phyloP scores from a whole-genome alignment of 352 stramenopile genomes.

The Phytophthora pini region DNA sequence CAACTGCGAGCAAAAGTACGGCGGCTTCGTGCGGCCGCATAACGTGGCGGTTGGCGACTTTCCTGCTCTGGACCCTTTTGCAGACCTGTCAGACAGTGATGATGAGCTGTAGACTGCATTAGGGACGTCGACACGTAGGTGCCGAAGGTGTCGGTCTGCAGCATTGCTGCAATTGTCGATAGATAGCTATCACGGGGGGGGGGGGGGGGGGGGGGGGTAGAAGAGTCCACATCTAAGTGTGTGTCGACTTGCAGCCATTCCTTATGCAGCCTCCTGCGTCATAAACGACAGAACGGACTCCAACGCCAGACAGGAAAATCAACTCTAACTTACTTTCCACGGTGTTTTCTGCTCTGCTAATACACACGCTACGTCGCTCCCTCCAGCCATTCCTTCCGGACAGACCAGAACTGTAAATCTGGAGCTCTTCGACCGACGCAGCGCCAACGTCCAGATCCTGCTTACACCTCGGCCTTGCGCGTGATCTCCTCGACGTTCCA shows the following conservation, averaged over 20 bases:
- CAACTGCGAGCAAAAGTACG: constrained; percentile 91
- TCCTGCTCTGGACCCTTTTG: constrained; percentile 83
- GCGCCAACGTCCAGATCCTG: constrained; percentile 1
- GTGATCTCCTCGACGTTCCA: constrained; percentile 92
- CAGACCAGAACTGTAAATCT: neutral
- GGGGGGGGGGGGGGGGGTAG: neutral
- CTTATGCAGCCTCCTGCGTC: neutral
- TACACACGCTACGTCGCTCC: constrained; percentile 10
- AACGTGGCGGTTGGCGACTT: constrained; percentile 96
- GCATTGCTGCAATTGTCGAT: constrained; percentile 3
- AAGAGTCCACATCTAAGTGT: neutral
- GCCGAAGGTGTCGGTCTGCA: neutral
- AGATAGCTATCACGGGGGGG: neutral
- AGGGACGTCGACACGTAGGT: neutral
- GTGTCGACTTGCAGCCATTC: neutral
- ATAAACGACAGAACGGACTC: constrained; percentile 24
- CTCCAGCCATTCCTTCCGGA: neutral
- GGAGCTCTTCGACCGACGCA: constrained; percentile 2
- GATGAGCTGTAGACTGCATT: constrained; percentile 67
- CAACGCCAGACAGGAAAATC: constrained; percentile 32
- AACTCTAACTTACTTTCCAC: constrained; percentile 64
- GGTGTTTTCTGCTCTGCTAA: constrained; percentile 38
- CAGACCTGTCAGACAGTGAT: constrained; percentile 78
- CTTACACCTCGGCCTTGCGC: constrained; percentile 86
- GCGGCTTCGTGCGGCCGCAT: constrained; percentile 94